Conservation (phyloP, 495 filamentous ascomycete genomes). For the Podospora fimiseda region DNA sequence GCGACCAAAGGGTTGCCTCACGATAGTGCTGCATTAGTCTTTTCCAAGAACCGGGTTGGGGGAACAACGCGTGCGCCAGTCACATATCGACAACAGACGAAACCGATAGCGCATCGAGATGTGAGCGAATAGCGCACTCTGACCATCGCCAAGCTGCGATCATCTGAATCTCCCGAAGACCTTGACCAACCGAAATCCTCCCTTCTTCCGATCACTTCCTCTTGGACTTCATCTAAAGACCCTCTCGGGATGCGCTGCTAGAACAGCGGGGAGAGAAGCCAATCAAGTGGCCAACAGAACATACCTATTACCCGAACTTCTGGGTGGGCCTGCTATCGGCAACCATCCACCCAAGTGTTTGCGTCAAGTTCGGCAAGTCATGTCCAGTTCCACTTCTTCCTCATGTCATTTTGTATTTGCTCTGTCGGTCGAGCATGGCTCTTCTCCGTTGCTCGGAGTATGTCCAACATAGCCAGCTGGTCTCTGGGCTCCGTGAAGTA, state of each 20-base stretch:
- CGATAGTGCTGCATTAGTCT: not conserved
- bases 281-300: not conserved
- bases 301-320: not conserved
- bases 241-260: not conserved
- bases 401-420: constrained; percentile 34
- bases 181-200: too few relatives aligned
- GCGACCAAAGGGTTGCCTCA: not conserved
- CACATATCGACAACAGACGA: too few relatives aligned
- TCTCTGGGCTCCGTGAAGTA: constrained; percentile 37
- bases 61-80: not conserved
- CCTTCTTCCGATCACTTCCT: too few relatives aligned
- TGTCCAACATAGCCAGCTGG: constrained; percentile 32
- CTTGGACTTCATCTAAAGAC: too few relatives aligned
- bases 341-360: not conserved
- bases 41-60: not conserved
- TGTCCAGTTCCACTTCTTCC: not conserved
- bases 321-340: not conserved
- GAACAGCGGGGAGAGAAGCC: not conserved
- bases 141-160: too few relatives aligned
- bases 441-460: constrained; percentile 37
- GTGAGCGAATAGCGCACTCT: too few relatives aligned
- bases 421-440: constrained; percentile 40
- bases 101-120: too few relatives aligned
- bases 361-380: too few relatives aligned
- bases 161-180: too few relatives aligned